Conservation (phyloP, 1,139 yeast species). For the Citeromyces hawaiiensis region DNA sequence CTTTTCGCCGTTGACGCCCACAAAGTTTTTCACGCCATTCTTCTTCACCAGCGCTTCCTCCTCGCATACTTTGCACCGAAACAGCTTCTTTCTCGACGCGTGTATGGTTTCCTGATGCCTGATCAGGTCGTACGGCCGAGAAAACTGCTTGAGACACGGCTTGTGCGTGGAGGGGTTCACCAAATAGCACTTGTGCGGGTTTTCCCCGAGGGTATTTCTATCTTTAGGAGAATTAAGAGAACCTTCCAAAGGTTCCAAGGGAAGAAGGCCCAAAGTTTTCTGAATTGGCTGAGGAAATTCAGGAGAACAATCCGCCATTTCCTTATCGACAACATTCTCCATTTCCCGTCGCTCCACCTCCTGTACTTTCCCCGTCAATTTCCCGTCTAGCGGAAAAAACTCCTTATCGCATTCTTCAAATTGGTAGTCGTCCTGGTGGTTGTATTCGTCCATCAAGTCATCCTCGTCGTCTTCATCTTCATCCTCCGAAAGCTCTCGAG, state of each 20-base stretch:
- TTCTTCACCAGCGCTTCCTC: slow-evolving; percentile 26
- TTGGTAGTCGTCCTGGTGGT: slow-evolving; percentile 1
- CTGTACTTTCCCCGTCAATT: too few relatives aligned
- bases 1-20: background rate
- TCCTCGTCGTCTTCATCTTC: slow-evolving; percentile 7
- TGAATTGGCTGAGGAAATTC: too few relatives aligned
- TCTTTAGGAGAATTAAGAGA: too few relatives aligned
- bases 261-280: too few relatives aligned
- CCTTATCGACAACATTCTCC: too few relatives aligned
- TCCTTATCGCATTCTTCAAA: background rate
- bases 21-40: slow-evolving; percentile 10
- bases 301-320: too few relatives aligned
- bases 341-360: too few relatives aligned
- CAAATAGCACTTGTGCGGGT: slow-evolving; percentile 44
- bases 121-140: slow-evolving; percentile 87
- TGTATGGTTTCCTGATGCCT: slow-evolving; percentile 96
- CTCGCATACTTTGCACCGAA: slow-evolving; percentile 78
- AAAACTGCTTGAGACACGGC: slow-evolving; percentile 70
- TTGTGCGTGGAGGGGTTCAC: slow-evolving; percentile 46
- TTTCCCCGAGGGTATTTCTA: slow-evolving; percentile 6
- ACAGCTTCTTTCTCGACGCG: slow-evolving; percentile 74
- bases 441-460: slow-evolving; percentile 4
- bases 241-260: too few relatives aligned
- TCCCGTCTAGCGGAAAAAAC: too few relatives aligned
- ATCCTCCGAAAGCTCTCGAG: slow-evolving; percentile 17